phyloP scores from a whole-genome alignment of 805 yeast species.

The Hanseniaspora taiwanica region DNA sequence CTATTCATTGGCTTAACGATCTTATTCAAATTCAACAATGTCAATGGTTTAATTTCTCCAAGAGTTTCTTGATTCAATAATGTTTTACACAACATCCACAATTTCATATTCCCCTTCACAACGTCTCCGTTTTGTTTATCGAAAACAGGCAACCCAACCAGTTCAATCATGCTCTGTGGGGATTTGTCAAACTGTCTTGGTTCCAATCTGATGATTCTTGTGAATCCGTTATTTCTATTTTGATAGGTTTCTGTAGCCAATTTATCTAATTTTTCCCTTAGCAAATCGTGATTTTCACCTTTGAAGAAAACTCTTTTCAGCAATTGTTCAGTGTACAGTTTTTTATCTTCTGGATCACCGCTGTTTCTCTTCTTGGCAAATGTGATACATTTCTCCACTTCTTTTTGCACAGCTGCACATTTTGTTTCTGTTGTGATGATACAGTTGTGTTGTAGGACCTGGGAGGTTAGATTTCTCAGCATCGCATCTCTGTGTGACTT shows the following conservation, averaged over 20 bases:
- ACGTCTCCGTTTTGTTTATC: slow-evolving; percentile 4
- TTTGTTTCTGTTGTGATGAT: slow-evolving; percentile 63
- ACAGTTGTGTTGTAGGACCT: slow-evolving; percentile 34
- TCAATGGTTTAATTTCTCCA: slow-evolving; percentile 4
- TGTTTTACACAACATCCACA: slow-evolving; percentile 20
- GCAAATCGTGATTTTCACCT: slow-evolving; percentile 30
- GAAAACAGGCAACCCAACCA: slow-evolving; percentile 48
- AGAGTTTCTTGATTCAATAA: slow-evolving; percentile 15
- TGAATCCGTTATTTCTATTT: slow-evolving; percentile 65
- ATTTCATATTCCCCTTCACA: slow-evolving; percentile 19
- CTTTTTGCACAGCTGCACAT: slow-evolving; percentile 54
- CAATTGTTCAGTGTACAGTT: slow-evolving; percentile 13
- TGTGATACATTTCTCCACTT: slow-evolving; percentile 51
- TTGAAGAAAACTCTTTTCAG: slow-evolving; percentile 33
- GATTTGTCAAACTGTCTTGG: slow-evolving; percentile 84
- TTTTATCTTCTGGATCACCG: slow-evolving; percentile 3
- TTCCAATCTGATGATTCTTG: slow-evolving; percentile 73
- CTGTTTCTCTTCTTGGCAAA: slow-evolving; percentile 34
- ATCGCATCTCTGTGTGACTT: slow-evolving; percentile 42
- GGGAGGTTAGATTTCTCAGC: slow-evolving; percentile 48
- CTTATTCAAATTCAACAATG: background rate
- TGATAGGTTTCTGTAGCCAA: slow-evolving; percentile 54
- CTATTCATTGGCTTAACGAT: background rate
- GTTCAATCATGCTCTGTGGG: slow-evolving; percentile 75
- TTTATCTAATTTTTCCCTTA: slow-evolving; percentile 48